Evolutionary conservation across 2,329 filamentous ascomycete genomes (phyloP), one percentile per base, ranked within the genome.

Genomic region (Cordyceps cicadae): DNA sequence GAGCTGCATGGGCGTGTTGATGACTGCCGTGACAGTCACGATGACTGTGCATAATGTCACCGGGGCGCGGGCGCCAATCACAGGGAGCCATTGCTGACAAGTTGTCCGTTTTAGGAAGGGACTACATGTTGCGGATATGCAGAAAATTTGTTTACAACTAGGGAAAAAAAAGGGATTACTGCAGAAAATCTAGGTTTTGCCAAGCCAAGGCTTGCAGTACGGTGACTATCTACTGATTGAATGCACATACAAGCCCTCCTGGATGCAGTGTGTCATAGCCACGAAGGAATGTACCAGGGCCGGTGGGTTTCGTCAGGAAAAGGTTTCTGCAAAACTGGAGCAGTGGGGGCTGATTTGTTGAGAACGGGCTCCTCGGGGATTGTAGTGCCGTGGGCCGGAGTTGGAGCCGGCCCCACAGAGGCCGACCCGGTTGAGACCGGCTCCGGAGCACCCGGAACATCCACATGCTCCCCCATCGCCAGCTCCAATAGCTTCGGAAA

Each of bases 261-360:
- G n/a, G n/a, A n/a, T n/a, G n/a, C n/a, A n/a, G n/a, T n/a, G n/a
- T n/a, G n/a, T 26, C 45, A 39, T 4, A 60, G 17, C 57, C 57
- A 60, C 14, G 49, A 24, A 15, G 57, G 50, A n/a, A 60, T 54
- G 39, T 60, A 60, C 57, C 57, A 60, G 6, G 57, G 57, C 24
- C 37, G 37, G n/a, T 11, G 17, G n/a, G 57, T 7, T 21, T 34
- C 9, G 14, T 29, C 7, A 1, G 49, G 32, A 5, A 2, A 3
- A 37, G 34, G 34, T 11, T 37, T 11, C 3, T 37, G 34, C 3
- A 37, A 14, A 37, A n/a, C 39, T 0, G 39, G 5, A n/a, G 5
- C 12, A 5, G 21, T n/a, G 3, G 41, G 19, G 2, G 24, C 26
- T 0, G 39, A 15, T 3, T 7, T 17, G 5, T 37, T 37, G 11